A percentile compares a stretch with the other conserved stretches of the same genome.
Evolutionary conservation across 2,329 filamentous ascomycete species (phyloP).

Genomic region (Bipolaris victoriae): DNA sequence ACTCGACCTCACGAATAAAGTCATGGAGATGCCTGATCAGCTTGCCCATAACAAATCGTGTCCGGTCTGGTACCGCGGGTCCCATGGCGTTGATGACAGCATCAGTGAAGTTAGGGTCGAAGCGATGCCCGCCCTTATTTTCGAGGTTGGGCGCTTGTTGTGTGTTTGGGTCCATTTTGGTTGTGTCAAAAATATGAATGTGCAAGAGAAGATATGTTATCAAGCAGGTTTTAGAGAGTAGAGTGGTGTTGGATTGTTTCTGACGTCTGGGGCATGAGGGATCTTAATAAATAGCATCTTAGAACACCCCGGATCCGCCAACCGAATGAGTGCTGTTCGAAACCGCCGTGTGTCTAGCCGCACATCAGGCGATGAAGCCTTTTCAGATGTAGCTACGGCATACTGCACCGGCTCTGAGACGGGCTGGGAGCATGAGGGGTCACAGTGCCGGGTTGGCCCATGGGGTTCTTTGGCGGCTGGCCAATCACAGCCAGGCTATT

Average conservation of each 20-base stretch:
- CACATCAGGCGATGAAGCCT: slow-evolving; percentile 25
- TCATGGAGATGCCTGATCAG: slow-evolving; percentile 77
- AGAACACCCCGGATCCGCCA: slow-evolving; percentile 11
- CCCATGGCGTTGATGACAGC: slow-evolving; percentile 76
- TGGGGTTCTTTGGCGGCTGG: slow-evolving; percentile 40
- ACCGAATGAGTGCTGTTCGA: slow-evolving; percentile 28
- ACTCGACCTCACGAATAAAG: slow-evolving; percentile 77
- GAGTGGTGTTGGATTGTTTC: background rate
- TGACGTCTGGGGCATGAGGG: slow-evolving; percentile 14
- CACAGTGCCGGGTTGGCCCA: slow-evolving; percentile 37
- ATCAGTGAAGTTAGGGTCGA: slow-evolving; percentile 79
- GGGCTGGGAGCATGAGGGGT: slow-evolving; percentile 9
- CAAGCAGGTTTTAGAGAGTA: background rate
- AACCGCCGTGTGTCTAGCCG: slow-evolving; percentile 34
- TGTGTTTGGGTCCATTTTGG: slow-evolving; percentile 26
- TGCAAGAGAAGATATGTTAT: slow-evolving; percentile 1
- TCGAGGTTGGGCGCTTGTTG: slow-evolving; percentile 32
- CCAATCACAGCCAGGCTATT: slow-evolving; percentile 61
- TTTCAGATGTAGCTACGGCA: slow-evolving; percentile 25
- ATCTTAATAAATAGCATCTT: slow-evolving; percentile 27
- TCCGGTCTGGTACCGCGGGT: slow-evolving; percentile 69
- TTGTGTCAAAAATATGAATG: background rate
- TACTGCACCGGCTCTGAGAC: slow-evolving; percentile 24
- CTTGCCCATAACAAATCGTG: slow-evolving; percentile 66
- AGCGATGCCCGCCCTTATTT: slow-evolving; percentile 50